Percentiles rank a stretch among this genome's conserved stretches.
Conservation (phyloP, 257 asterid genomes). For the Parsonsia alboflavescens region DNA sequence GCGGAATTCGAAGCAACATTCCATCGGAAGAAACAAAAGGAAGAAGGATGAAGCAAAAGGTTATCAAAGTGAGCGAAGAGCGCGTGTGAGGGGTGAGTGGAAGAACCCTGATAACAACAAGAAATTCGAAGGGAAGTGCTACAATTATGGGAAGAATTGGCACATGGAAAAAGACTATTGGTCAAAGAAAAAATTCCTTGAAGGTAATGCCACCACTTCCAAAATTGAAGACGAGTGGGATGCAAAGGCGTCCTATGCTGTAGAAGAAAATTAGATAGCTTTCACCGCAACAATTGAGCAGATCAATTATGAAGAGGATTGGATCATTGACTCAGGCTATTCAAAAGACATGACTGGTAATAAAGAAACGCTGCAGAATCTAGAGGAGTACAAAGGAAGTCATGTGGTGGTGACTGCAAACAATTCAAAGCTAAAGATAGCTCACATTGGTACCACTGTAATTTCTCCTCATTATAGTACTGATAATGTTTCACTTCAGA, state of each 20-base stretch:
- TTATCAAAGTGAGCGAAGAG: no score
- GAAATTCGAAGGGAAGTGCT: no score
- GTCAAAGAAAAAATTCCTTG: no score
- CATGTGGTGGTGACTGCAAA: neutral
- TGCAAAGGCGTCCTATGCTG: neutral
- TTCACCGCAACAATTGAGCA: neutral
- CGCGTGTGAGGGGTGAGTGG: no score
- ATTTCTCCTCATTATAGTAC: neutral
- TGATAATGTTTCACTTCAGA: conserved; percentile 2
- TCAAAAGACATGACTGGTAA: conserved; percentile 12
- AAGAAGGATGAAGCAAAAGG: no score
- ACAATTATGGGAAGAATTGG: no score
- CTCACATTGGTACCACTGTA: neutral
- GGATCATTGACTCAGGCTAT: neutral
- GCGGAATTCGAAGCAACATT: no score
- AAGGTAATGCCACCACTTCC: no score
- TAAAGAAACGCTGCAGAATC: neutral
- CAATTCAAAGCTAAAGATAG: conserved; percentile 11
- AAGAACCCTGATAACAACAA: no score
- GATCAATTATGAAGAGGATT: neutral
- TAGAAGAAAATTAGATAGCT: neutral
- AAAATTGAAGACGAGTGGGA: no score
- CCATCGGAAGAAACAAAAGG: no score
- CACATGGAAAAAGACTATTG: no score
- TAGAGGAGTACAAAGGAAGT: conserved; percentile 9